Base-by-base conservation (phyloP, 257 asterid species). In the Ligustrum vulgare region DNA sequence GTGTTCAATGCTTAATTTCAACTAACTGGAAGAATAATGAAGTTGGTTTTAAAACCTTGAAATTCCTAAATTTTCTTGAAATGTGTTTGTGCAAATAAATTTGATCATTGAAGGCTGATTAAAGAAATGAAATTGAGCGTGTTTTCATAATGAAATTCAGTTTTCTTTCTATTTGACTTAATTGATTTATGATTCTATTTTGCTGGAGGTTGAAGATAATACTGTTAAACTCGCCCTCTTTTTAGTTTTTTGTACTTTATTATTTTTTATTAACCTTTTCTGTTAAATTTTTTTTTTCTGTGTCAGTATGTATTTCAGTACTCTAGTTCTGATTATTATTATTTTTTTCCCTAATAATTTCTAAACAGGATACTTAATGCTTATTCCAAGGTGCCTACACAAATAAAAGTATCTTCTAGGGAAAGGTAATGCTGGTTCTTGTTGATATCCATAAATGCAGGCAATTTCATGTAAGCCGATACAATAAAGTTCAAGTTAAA, bases 351-450 rank as follows among this genome's bases (percentile, higher is more conserved):
- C 23, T 58, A 22, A 1, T 78, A n/a, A n/a, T 80, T 76, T 68
- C 34, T 72, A 64, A n/a, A 41, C 83, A 93, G 98, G 93, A 87
- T 93, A 80, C 90, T 91, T 63, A 82, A 80, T 85, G 97, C 93
- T 70, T 84, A 88, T 81, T 82, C 93, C 72, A 86, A 88, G 91
- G 97, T 89, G 79, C 91, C 96, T 22, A 79, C 92, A 43, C 86
- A 89, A 82, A 75, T 93, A 51, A 88, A 84, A 79, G 88, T 82
- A 56, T 81, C 92, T 75, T 80, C 93, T 12, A 72, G 81, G 7
- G 80, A 88, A 83, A 93, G 96, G 98, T 93, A 89, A 80, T 65
- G 23, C 6, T 67, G 77, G 25, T 70, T 60, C 34, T 34, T 23
- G 34, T 73, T 80, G 70, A 43, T 23, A 67, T 73, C 43, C 51